These are phyloP conservation scores for Candida sanyiensis DNA, from an alignment of 805 yeast genomes.

Conservation along the genomic window DNA sequence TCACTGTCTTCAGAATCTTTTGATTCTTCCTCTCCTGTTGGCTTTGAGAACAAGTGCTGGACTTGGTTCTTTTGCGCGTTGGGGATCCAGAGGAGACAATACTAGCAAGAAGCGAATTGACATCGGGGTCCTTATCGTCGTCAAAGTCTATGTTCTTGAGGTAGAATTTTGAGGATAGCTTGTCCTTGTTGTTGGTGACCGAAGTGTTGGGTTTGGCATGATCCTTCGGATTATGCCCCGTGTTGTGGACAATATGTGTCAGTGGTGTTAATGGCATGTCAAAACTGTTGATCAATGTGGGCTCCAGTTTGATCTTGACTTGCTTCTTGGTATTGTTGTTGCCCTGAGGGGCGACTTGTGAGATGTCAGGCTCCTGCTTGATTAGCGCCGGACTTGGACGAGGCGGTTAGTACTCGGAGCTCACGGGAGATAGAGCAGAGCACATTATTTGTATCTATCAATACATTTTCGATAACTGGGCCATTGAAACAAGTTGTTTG, in stretches of 20 bases:
- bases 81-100: constrained; percentile 9
- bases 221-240: constrained; percentile 5
- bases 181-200: constrained; percentile 9
- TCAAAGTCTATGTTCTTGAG: constrained; percentile 13
- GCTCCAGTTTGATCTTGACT: constrained; percentile 20
- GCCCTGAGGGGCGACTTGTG: too few species aligned
- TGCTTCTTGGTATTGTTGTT: constrained; percentile 9
- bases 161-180: constrained; percentile 19
- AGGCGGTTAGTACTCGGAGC: too few species aligned
- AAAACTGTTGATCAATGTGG: constrained; percentile 4
- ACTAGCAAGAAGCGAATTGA: constrained; percentile 12
- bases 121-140: constrained; percentile 12
- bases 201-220: not conserved
- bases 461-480: too few species aligned
- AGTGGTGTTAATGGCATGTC: constrained; percentile 18
- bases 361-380: constrained; percentile 6
- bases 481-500: too few species aligned
- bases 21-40: not conserved
- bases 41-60: not conserved
- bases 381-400: constrained; percentile 2
- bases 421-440: too few species aligned
- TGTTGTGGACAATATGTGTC: constrained; percentile 11
- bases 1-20: constrained; percentile 2
- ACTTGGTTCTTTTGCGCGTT: constrained; percentile 12
- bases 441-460: too few species aligned